Conservation (phyloP, 2,329 filamentous ascomycete genomes). For the Cordyceps cateniannulata region DNA sequence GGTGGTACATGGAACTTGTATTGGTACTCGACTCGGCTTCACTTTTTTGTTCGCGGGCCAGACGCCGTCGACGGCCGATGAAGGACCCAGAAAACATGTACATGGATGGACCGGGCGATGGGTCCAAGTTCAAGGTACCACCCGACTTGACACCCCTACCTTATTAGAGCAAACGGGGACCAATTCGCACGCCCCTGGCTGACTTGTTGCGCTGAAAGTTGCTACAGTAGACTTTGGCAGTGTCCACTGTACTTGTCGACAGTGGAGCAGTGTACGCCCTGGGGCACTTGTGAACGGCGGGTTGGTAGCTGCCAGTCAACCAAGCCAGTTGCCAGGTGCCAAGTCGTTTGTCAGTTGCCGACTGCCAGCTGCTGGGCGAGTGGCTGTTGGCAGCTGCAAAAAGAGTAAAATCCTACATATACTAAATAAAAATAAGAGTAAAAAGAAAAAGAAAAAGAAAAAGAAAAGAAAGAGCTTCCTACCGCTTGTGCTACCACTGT, state of each 20-base stretch:
- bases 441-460: background rate
- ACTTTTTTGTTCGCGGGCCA: conserved; percentile 1
- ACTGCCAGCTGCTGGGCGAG: background rate
- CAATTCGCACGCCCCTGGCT: background rate
- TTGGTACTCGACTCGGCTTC: background rate
- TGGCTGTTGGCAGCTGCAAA: background rate
- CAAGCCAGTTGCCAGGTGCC: background rate
- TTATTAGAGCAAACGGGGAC: background rate
- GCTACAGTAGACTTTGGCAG: background rate
- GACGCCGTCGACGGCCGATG: conserved; percentile 10
- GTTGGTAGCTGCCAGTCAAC: background rate
- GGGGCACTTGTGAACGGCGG: background rate
- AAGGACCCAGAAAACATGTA: conserved; percentile 8
- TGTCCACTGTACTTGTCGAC: conserved; percentile 6
- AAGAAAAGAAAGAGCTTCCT: background rate
- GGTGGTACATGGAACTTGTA: background rate
- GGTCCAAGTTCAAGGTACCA: background rate
- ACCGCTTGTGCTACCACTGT: background rate
- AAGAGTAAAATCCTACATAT: too few species aligned
- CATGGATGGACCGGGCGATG: background rate
- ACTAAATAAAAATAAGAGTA: too few species aligned
- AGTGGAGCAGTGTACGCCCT: conserved; percentile 5
- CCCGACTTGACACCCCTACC: background rate
- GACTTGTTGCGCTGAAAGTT: background rate
- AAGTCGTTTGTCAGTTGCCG: background rate